These are phyloP conservation scores for Pseudomonodictys pantanalensis DNA, from an alignment of 495 filamentous ascomycete genomes.

Conservation along the genomic window DNA sequence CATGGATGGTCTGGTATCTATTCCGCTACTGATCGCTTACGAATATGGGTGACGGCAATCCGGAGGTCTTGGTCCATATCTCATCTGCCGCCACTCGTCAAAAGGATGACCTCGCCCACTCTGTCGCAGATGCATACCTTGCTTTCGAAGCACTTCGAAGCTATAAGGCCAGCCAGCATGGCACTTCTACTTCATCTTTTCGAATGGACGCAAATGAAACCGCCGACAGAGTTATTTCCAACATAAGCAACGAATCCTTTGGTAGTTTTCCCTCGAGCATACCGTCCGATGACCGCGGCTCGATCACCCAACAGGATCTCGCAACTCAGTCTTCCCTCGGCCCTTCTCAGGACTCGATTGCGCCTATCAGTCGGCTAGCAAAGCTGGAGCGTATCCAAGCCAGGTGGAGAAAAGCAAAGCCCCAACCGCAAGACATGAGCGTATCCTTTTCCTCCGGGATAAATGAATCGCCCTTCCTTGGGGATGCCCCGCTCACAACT, in stretches of 20 bases:
- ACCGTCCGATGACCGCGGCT: neutral
- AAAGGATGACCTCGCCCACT: conserved; percentile 37
- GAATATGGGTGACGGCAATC: too few relatives aligned
- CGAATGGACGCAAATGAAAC: neutral
- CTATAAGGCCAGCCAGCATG: too few relatives aligned
- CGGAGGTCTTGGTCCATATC: conserved; percentile 40
- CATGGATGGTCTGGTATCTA: neutral
- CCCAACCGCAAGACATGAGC: neutral
- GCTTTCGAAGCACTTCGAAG: conserved; percentile 33
- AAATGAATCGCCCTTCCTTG: conserved; percentile 17
- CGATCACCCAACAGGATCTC: neutral
- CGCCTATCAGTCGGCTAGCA: conserved; percentile 3
- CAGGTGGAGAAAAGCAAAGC: conserved; percentile 6
- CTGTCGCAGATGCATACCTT: conserved; percentile 38
- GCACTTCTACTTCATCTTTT: neutral
- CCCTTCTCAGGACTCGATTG: neutral
- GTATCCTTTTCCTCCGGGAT: neutral
- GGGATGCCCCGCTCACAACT: conserved; percentile 38
- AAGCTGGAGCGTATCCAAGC: conserved; percentile 26
- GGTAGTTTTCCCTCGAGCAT: conserved; percentile 27
- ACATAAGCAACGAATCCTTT: conserved; percentile 15
- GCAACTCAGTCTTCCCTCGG: neutral
- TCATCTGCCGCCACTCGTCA: conserved; percentile 36
- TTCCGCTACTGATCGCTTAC: too few relatives aligned
- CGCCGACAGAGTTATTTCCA: neutral